Evolutionary conservation across 441 rosid genomes (phyloP), one percentile per base, ranked within the genome.

Genomic region (Mallotus japonicus): DNA sequence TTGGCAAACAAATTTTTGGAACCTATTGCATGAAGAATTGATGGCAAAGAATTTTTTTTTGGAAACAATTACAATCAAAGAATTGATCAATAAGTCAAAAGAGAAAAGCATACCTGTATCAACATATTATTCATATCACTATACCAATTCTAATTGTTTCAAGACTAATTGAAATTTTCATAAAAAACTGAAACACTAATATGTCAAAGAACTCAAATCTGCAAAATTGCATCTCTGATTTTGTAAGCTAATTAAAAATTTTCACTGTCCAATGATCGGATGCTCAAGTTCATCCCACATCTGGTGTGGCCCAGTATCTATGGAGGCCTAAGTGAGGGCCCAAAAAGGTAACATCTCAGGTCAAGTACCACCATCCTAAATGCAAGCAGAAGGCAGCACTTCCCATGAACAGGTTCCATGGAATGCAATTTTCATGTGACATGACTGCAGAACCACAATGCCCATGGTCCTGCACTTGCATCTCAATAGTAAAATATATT

Each of bases 161-260:
- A 13, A 40, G 62, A 13, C 9, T 4, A 46, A 62, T 42, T 46
- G 12, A 63, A 55, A 47, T 15, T 51, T 46, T 65, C 57, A 59
- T 46, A 15, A 24, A 20, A 51, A 3, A 22, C 13, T 44, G 40
- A 53, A 22, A 11, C 47, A 22, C 13, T 13, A 40, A 49, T 9
- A 37, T 12, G 34, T 62, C 55, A 51, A 53, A 19, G 63, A 66
- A 32, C 16, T 59, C 28, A 60, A 32, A 14, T 49, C 40, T 10
- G 51, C 42, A 12, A 72, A 24, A 50, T 15, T 53, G n/a, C 46
- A 65, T 57, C 37, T 56, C 8, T 28, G 3, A 8, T 28, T 17
- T 73, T 73, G 64, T 17, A n/a, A 32, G 56, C 42, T 54, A 54
- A 14, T 71, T 12, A 20, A 72, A 17, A 19, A 6, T 54, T 72